These are phyloP conservation scores for Heterococcus sp. DNA, from an alignment of 108 stramenopile genomes.

Conservation along the genomic window DNA sequence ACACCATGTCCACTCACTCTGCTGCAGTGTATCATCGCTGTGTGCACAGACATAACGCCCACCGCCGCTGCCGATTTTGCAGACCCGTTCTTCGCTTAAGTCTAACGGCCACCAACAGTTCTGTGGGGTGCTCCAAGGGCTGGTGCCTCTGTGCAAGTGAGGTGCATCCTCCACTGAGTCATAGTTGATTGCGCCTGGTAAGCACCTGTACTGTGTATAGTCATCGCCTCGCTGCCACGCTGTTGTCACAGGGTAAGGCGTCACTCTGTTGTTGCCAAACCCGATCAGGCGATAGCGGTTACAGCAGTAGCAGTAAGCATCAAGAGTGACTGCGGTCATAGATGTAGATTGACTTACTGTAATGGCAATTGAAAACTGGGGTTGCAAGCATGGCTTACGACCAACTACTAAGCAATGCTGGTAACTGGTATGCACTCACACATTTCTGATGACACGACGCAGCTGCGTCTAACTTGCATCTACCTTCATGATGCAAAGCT, in stretches of 20 bases:
- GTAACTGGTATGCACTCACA: too few relatives aligned
- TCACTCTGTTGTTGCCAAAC: too few relatives aligned
- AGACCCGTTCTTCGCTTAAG: slow-evolving; percentile 10
- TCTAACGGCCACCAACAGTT: slow-evolving; percentile 25
- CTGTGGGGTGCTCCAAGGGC: slow-evolving; percentile 15
- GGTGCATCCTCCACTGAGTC: slow-evolving; percentile 16
- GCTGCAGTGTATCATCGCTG: not conserved
- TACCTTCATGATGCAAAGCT: too few relatives aligned
- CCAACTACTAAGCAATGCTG: too few relatives aligned
- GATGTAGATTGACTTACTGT: too few relatives aligned
- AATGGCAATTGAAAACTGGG: too few relatives aligned
- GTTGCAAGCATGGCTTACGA: too few relatives aligned
- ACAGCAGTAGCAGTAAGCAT: too few relatives aligned
- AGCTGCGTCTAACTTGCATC: too few relatives aligned
- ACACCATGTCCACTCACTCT: slow-evolving; percentile 27
- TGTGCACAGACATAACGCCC: slow-evolving; percentile 15
- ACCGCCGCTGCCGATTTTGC: not conserved
- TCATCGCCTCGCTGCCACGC: not conserved
- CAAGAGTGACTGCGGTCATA: too few relatives aligned
- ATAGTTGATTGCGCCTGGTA: slow-evolving; percentile 44
- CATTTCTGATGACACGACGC: too few relatives aligned
- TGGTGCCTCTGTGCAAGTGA: slow-evolving; percentile 1
- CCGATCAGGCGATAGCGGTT: too few relatives aligned
- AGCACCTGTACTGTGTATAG: slow-evolving; percentile 47
- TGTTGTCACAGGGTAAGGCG: slow-evolving; percentile 56